Evolutionary conservation across 768 basidiomycete species (phyloP), one percentile per base, ranked within the genome.

Genomic region (Lyophyllum shimeji): DNA sequence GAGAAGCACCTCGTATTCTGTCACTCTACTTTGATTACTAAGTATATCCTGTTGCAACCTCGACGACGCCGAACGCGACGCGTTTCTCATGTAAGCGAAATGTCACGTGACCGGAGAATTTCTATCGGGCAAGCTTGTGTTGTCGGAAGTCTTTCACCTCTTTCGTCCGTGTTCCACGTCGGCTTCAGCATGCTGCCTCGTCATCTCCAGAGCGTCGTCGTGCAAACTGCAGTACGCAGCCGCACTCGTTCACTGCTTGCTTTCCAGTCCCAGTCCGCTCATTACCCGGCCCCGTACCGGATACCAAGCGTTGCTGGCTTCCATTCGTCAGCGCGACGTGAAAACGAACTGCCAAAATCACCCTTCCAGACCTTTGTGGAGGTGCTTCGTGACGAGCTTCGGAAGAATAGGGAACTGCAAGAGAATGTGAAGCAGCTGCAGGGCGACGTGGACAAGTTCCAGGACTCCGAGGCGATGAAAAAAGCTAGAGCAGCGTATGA

Each of bases 321-420:
- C 65, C 89, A 90, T 65, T 80, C 89, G 25, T 87, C 90, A 25
- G 74, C 87, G 37, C 75, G 79, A 43, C 77, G 79, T 27, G 77
- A 70, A 40, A 74, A 86, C 60, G 90, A 93, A 63, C 69, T 82
- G 3, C 90, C 90, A 3, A 93, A 91, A 69, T 97, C 94, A 3
- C 97, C 97, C 0, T 98, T 97, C 67, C 89, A 92, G 71, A 94
- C 94, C 1, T 99, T 99, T 62, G 94, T 98, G 7, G 91, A 98
- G 31, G 94, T 95, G 18, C 77, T 99, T 44, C 85, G 82, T 62
- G 95, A 97, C 51, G 97, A 99, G 74, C 74, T 99, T 44, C 80
- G 84, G 69, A 98, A 98, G 80, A 96, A 93, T 68, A 76, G 94
- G 60, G 95, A 96, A 69, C 79, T 97, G 48, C 93, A 96, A 75